Conservation (phyloP, 805 yeast species). For the Sugiyamaella boreocaroliniensis region DNA sequence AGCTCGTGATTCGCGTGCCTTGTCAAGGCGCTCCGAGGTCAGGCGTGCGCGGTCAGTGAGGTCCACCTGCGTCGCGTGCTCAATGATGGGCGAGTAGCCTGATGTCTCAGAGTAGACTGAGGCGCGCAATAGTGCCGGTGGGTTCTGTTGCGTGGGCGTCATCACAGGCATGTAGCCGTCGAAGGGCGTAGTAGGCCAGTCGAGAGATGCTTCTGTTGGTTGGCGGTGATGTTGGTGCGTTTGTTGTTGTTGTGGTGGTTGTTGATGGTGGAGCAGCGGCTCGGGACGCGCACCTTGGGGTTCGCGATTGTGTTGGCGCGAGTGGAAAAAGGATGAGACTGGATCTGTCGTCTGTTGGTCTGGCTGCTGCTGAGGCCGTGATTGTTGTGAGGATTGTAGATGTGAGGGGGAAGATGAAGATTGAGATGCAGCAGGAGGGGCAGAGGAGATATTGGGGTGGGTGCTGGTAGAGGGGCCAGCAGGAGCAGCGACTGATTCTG, state of each 20-base stretch:
- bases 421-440: too few relatives aligned
- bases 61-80: constrained; percentile 17
- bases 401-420: too few relatives aligned
- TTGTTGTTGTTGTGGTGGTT: not conserved
- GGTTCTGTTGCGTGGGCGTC: not conserved
- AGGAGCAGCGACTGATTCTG: too few relatives aligned
- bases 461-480: too few relatives aligned
- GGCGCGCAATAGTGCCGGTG: constrained; percentile 6
- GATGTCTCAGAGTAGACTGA: constrained; percentile 14
- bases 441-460: too few relatives aligned
- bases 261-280: not conserved
- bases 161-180: constrained; percentile 6
- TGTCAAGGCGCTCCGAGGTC: constrained; percentile 7
- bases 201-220: not conserved
- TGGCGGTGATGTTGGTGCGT: not conserved
- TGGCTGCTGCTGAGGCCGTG: not conserved
- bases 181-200: constrained; percentile 1
- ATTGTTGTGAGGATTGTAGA: too few relatives aligned
- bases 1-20: constrained; percentile 14
- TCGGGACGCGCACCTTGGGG: not conserved
- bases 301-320: not conserved
- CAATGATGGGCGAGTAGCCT: constrained; percentile 19
- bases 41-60: constrained; percentile 6
- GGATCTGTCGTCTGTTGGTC: not conserved
- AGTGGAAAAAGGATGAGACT: constrained; percentile 1